Percentiles rank a stretch among this genome's conserved stretches.
phyloP scores from a whole-genome alignment of 768 basidiomycete species.

The Lentinula detonsa region DNA sequence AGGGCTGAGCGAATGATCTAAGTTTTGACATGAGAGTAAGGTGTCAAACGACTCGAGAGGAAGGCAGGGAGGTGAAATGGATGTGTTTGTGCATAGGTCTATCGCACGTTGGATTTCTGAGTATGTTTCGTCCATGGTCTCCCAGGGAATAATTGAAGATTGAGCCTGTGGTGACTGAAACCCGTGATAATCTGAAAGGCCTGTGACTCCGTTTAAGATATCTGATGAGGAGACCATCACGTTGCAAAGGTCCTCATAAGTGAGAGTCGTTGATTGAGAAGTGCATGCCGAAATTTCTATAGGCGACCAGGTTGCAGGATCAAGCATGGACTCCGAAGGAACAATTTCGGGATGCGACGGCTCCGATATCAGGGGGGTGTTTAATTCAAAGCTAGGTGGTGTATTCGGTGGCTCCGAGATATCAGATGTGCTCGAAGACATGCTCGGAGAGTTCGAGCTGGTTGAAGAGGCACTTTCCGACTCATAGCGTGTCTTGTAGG shows the following conservation, averaged over 20 bases:
- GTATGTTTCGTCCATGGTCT: background rate
- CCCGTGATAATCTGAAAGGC: background rate
- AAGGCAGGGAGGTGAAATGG: background rate
- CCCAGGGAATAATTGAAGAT: background rate
- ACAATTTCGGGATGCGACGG: background rate
- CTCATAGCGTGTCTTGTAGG: background rate
- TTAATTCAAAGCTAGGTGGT: background rate
- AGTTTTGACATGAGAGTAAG: background rate
- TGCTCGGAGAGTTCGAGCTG: background rate
- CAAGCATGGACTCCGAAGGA: background rate
- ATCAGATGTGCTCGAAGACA: background rate
- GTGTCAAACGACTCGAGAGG: background rate
- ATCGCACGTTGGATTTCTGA: background rate
- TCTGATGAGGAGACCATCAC: background rate
- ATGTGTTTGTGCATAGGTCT: background rate
- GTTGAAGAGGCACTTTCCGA: conserved; percentile 3
- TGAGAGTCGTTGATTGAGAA: background rate
- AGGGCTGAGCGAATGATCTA: background rate
- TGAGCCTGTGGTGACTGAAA: background rate
- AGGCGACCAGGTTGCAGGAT: background rate
- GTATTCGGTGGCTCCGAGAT: background rate
- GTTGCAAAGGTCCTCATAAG: background rate
- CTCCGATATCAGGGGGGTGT: background rate
- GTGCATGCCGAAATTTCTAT: background rate
- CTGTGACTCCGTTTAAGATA: background rate